Evolutionary conservation across 1,284 basidiomycete species (phyloP).

Genomic region (Anthracocystis walkeri): DNA sequence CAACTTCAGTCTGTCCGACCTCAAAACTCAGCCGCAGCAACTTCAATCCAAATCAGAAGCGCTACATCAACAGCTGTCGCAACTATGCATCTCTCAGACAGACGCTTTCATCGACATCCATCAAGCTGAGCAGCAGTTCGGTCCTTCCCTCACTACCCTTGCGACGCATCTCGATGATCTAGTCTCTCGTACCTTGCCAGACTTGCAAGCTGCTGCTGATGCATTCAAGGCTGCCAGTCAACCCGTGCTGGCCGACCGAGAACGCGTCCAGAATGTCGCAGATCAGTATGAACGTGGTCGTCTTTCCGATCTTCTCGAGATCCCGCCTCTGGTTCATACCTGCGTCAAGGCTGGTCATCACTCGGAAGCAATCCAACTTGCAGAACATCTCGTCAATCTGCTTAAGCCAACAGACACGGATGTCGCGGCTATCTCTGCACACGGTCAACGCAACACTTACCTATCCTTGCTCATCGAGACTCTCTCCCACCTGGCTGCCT

Average conservation of each 20-base stretch:
- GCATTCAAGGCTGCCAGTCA: constrained; percentile 23
- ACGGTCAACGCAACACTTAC: constrained; percentile 28
- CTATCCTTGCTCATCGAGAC: constrained; percentile 81
- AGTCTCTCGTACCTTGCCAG: constrained; percentile 25
- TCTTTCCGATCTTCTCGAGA: constrained; percentile 87
- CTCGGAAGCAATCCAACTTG: constrained; percentile 85
- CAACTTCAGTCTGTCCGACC: constrained; percentile 39
- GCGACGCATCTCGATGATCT: constrained; percentile 25
- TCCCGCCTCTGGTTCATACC: constrained; percentile 88
- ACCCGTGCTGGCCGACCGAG: constrained; percentile 26
- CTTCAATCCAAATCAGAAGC: constrained; percentile 36
- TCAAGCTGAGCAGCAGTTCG: constrained; percentile 45
- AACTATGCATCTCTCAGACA: constrained; percentile 55
- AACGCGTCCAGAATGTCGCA: constrained; percentile 31
- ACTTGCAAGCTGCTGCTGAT: constrained; percentile 29
- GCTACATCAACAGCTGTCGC: constrained; percentile 43
- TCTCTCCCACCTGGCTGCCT: constrained; percentile 77
- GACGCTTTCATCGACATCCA: constrained; percentile 50
- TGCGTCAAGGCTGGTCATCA: constrained; percentile 92
- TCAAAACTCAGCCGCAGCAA: constrained; percentile 41
- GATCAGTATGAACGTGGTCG: constrained; percentile 78
- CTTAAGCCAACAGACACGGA: constrained; percentile 38
- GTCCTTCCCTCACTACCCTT: constrained; percentile 30
- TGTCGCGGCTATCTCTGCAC: not conserved
- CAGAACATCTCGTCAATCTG: constrained; percentile 76